Conservation (phyloP, 75 land plant species). For the Azolla pinnata region DNA sequence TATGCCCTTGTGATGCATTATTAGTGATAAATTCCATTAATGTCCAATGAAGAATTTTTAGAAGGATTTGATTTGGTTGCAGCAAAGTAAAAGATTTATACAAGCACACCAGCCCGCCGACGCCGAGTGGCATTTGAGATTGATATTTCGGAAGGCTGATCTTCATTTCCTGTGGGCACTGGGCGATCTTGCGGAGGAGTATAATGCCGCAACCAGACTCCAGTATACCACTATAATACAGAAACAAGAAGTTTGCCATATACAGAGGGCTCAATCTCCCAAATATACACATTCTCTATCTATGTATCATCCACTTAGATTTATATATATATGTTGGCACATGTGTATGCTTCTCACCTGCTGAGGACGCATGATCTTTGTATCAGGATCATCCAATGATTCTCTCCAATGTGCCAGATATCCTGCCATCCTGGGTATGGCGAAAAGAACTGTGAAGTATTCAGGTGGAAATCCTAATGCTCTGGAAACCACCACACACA, state of each 20-base stretch:
- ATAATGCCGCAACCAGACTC: conserved; percentile 83
- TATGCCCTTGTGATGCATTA: no score
- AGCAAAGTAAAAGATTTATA: no score
- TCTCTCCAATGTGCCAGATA: conserved; percentile 96
- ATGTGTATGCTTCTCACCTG: conserved; percentile 39
- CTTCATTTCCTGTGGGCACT: conserved; percentile 15
- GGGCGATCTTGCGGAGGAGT: conserved; percentile 44
- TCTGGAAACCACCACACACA: conserved; percentile 41
- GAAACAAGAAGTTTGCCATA: background rate
- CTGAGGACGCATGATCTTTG: conserved; percentile 95
- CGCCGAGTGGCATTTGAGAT: conserved; percentile 88
- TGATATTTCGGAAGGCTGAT: conserved; percentile 49
- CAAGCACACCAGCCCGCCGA: conserved; percentile 61
- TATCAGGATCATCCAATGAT: conserved; percentile 94
- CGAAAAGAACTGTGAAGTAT: conserved; percentile 91
- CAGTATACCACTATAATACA: conserved; percentile 70
- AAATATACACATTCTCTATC: background rate
- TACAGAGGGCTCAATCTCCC: background rate
- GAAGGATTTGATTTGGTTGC: no score
- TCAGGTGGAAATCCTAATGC: conserved; percentile 95
- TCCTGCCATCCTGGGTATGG: conserved; percentile 98
- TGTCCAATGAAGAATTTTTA: no score
- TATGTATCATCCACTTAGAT: background rate
- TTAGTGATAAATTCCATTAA: no score
- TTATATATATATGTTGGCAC: background rate